Base-by-base conservation (phyloP, 345 rosid genomes). In the Ceriops decandra region DNA sequence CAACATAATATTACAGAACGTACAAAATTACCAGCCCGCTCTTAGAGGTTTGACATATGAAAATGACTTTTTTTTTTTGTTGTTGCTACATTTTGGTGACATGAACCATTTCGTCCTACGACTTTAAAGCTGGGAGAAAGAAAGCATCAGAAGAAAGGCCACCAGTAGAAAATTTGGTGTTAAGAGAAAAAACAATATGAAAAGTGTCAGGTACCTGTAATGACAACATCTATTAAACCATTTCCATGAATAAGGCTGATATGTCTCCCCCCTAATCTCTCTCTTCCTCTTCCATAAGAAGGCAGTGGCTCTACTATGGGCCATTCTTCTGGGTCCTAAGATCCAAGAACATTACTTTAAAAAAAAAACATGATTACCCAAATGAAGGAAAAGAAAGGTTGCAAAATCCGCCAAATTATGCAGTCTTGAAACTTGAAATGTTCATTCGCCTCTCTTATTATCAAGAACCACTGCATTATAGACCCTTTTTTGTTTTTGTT, bases 271-370 rank as follows among this genome's bases (percentile, higher is more conserved):
- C 99, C 98, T 77, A 82, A 74, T 77, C 99, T 88, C 82, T 95
- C 99, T 76, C 99, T 86, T 66, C 99, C 99, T 82, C 99, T 90
- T 82, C 99, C 99, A 81, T 95, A 92, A 66, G 99, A 95, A 80
- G 97, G 98, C 78, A 95, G 79, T 11, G 99, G 87, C 82, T 86
- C 86, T 72, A 95, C 72, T 30, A 95, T 76, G 19, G 98, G 99
- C 99, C 99, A 95, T 71, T 95, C 99, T 42, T 80, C 71, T 7
- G 74, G 80, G 36, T 90, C 90, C 99, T 95, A 77, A 61, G 6
- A 60, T 53, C 20, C 73, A 72, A 65, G 20, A 10, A 58, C 49
- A 56, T n/a, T 10, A 36, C 20, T 27, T 38, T 49, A 57, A 10
- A 59, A 20, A 59, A 10, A 59, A 20, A 59, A 28, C 22, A 46